Conservation (phyloP, 2,329 filamentous ascomycete genomes). For the Dactylellina leptospora region DNA sequence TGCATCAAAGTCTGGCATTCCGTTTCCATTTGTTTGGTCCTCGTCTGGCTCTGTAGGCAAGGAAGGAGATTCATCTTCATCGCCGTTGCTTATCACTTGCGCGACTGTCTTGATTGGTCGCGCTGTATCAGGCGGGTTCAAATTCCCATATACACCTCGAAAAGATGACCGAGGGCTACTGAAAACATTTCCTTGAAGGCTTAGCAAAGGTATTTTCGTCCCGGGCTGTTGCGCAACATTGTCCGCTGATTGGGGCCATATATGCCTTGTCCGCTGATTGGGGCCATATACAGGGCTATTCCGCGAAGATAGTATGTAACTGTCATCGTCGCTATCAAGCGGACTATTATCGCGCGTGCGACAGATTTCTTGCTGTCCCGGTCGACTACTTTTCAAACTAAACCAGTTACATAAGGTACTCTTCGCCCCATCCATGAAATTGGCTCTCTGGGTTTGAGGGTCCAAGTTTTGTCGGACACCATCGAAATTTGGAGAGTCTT, state of each 20-base stretch:
- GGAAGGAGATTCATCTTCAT: slow-evolving; percentile 12
- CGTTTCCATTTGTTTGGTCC: not conserved
- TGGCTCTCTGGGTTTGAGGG: too few relatives aligned
- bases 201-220: not conserved
- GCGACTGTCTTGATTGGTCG: not conserved
- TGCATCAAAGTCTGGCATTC: slow-evolving; percentile 6
- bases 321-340: too few relatives aligned
- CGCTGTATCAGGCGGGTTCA: slow-evolving; percentile 13
- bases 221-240: not conserved
- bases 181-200: not conserved
- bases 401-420: too few relatives aligned
- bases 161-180: not conserved
- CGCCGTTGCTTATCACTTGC: not conserved
- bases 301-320: not conserved
- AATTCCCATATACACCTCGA: slow-evolving; percentile 8
- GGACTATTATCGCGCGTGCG: too few relatives aligned
- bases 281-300: not conserved
- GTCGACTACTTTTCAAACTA: too few relatives aligned
- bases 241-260: not conserved
- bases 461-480: too few relatives aligned
- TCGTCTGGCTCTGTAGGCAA: slow-evolving; percentile 16
- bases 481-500: too few relatives aligned
- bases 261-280: not conserved
- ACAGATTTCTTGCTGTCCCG: too few relatives aligned
- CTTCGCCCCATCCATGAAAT: too few relatives aligned